Evolutionary conservation across 2,329 filamentous ascomycete species (phyloP), one percentile per base, ranked within the genome.

Genomic region (Calcarisporium arbuscula): DNA sequence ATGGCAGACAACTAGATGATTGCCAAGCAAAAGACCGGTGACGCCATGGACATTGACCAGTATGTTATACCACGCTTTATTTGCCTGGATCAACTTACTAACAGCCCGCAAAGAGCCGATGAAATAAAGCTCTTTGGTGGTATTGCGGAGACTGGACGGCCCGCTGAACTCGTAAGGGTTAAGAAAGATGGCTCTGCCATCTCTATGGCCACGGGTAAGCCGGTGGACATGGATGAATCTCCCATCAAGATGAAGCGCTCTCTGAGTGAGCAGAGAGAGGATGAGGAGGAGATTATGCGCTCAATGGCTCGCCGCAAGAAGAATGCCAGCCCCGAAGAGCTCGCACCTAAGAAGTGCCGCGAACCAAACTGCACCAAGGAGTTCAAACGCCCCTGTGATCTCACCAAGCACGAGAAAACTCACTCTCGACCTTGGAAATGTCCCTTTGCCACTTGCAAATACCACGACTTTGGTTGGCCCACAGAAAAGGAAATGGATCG

Each of bases 341-440:
- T 90, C 32, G 80, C 85, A 30, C 83, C 77, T 37, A 81, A 90
- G 63, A 78, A 77, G 50, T 94, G 87, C 69, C 73, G 74, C 43
- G 77, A 88, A 54, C 68, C 69, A 5, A 76, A 77, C 26, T 96
- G 90, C 65, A 80, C 77, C 60, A 95, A 95, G 65, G 79, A 90
- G 60, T 96, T 96, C 68, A 94, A 92, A 64, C 82, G 92, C 42
- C 87, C 87, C n/a, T 96, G 92, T 61, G 92, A 98, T 58, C 69
- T 96, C 39, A 95, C 88, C 47, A 96, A 96, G 70, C 92, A 98
- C 63, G 85, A 94, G 66, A 98, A 96, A 71, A 96, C 90, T 1
- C 92, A 98, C 60, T 88, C 86, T 36, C 85, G 92, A 22, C 92
- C 90, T 8, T 95, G 85, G 84, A 98, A 98, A 68, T 98, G 92